Base-by-base conservation (phyloP, 192 early-diverging fungal species). In the Entrophospora sp. region DNA sequence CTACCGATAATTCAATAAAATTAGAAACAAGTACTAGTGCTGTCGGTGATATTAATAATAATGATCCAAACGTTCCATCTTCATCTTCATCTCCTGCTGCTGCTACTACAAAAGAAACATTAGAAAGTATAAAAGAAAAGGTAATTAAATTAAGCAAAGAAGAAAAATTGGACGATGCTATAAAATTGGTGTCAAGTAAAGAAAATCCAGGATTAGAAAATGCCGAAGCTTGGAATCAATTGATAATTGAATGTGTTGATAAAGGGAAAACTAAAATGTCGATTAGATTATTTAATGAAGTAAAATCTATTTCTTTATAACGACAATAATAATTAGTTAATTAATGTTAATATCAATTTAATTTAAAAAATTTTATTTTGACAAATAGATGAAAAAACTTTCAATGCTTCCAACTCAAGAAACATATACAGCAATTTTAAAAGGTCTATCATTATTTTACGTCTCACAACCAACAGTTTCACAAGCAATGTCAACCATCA, bases 381-480 rank as follows among this genome's bases (percentile, higher is more conserved):
- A 27, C 25, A 31, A 52, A 12, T 30, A 72, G 73, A 74, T 71
- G 69, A 74, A 69, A 46, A 64, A 69, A 22, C 36, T 70, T 35
- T 64, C 66, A 1, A 70, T 74, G 18, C 64, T 62, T 37, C 76
- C 69, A 10, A 73, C 24, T 46, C 59, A 59, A 12, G 24, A 71
- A 20, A 74, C 72, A 27, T 74, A 59, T 27, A 72, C 71, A 20
- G 67, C 70, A 28, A 51, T 76, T 10, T 24, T 76, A 1, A 76
- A 76, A 61, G 61, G 68, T 1, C 31, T 76, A 5, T 70, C 71
- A 6, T 64, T 70, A 58, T 69, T 68, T 52, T 14, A 35, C 6
- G 18, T 48, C 2, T 72, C 67, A 6, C 68, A 67, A 25, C 62
- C 67, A n/a, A n/a, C n/a, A n/a, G n/a, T 49, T 70, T 52, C 44